phyloP scores from a whole-genome alignment of 1,284 basidiomycete species.

The Papiliotrema nemorosa region DNA sequence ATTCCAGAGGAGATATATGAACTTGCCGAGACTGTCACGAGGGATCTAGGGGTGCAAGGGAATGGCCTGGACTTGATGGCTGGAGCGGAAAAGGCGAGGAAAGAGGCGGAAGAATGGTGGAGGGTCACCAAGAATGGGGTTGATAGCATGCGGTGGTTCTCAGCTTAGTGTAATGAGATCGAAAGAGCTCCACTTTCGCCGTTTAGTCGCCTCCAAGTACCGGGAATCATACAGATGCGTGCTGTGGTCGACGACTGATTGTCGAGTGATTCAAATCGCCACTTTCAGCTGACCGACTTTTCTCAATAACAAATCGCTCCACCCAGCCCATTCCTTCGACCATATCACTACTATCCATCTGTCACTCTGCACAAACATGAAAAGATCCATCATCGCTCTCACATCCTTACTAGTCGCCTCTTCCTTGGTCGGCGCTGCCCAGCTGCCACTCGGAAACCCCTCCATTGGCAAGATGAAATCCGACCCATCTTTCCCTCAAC shows the following conservation, averaged over 20 bases:
- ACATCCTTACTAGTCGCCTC: slow-evolving; percentile 1
- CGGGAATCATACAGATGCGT: too few species aligned
- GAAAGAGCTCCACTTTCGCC: too few species aligned
- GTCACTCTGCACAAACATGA: not conserved
- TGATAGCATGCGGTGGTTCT: not conserved
- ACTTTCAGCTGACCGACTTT: too few species aligned
- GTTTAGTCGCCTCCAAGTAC: too few species aligned
- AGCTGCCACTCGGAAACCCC: slow-evolving; percentile 1
- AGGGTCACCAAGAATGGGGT: not conserved
- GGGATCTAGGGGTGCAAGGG: not conserved
- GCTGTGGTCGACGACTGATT: too few species aligned
- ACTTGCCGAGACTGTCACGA: not conserved
- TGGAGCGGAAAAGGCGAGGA: not conserved
- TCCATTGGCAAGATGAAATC: not conserved
- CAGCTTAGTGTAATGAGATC: too few species aligned
- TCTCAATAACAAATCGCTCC: too few species aligned
- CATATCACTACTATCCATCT: too few species aligned
- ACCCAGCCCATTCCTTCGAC: not conserved
- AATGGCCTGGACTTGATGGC: slow-evolving; percentile 1
- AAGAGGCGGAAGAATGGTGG: slow-evolving; percentile 1
- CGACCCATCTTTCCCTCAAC: slow-evolving; percentile 9
- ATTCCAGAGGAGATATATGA: slow-evolving; percentile 1
- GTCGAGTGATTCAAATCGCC: too few species aligned
- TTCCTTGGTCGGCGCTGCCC: not conserved
- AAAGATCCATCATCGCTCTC: not conserved